A percentile compares a stretch with the other conserved stretches of the same genome.
Conservation (phyloP, 257 asterid genomes). For the Solanum medicagineum region DNA sequence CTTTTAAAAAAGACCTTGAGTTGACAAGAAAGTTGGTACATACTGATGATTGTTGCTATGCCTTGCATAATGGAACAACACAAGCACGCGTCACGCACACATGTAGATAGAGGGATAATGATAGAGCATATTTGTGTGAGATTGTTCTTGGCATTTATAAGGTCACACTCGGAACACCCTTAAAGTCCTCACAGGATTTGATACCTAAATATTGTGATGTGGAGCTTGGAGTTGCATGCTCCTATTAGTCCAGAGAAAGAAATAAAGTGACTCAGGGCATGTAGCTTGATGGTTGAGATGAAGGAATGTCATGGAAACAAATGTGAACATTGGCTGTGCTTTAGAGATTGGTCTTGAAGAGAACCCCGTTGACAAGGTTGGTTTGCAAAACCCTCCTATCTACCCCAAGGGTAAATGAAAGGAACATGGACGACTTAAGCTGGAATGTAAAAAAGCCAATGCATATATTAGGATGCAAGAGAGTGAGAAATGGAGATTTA, state of each 20-base stretch:
- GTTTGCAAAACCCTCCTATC: not conserved
- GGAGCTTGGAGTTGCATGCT: not conserved
- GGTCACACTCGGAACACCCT: not conserved
- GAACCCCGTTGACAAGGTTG: not conserved
- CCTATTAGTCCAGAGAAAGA: not conserved
- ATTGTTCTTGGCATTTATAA: not conserved
- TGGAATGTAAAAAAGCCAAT: not conserved
- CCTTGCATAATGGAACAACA: not conserved
- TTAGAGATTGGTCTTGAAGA: not conserved
- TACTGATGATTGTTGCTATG: not conserved
- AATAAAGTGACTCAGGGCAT: not conserved
- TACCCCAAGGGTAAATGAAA: not conserved
- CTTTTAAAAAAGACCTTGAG: not conserved
- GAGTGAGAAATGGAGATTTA: not conserved
- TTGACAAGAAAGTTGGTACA: not conserved
- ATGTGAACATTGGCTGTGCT: not conserved
- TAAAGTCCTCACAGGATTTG: not conserved
- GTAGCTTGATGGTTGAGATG: not conserved
- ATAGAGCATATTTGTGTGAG: not conserved
- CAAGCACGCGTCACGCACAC: not conserved
- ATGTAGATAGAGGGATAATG: not conserved
- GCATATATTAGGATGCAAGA: not conserved
- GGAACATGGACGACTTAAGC: not conserved
- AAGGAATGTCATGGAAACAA: not conserved
- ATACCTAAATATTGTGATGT: not conserved